Evolutionary conservation across 1,284 basidiomycete genomes (phyloP).

Genomic region (Pholiota adiposa): DNA sequence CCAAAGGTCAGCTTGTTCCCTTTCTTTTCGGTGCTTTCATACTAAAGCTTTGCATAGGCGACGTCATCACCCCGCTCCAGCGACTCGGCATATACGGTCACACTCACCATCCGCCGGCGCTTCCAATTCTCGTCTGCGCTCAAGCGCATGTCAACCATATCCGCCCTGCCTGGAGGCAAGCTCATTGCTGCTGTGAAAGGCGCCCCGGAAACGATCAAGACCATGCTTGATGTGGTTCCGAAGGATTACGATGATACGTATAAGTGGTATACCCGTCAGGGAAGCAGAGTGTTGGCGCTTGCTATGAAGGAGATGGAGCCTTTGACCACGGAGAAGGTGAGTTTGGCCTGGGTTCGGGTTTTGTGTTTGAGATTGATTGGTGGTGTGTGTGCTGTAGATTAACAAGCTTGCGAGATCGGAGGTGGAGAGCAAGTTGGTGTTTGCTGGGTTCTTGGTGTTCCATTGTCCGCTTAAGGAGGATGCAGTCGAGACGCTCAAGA

Average conservation of each 20-base stretch:
- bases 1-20: slow-evolving; percentile 65
- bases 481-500: slow-evolving; percentile 86
- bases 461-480: slow-evolving; percentile 96
- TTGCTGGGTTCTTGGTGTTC: slow-evolving; percentile 95
- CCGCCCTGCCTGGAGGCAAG: slow-evolving; percentile 65
- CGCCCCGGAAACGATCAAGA: slow-evolving; percentile 92
- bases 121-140: slow-evolving; percentile 97
- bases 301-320: slow-evolving; percentile 82
- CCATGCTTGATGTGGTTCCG: slow-evolving; percentile 80
- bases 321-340: slow-evolving; percentile 69
- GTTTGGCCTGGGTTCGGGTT: neutral
- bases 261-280: slow-evolving; percentile 90
- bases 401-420: slow-evolving; percentile 81
- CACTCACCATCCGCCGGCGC: slow-evolving; percentile 80
- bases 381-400: slow-evolving; percentile 55
- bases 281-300: slow-evolving; percentile 89
- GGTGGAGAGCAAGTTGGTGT: slow-evolving; percentile 78
- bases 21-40: neutral
- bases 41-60: slow-evolving; percentile 43
- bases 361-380: neutral
- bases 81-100: slow-evolving; percentile 59
- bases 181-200: slow-evolving; percentile 84
- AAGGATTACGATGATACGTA: slow-evolving; percentile 88
- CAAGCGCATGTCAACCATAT: slow-evolving; percentile 95
- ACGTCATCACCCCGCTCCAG: slow-evolving; percentile 68